A percentile compares a stretch with the other conserved stretches of the same genome.
These are phyloP conservation scores for Microsporum canis DNA, from an alignment of 2,329 filamentous ascomycete genomes.

Conservation along the genomic window DNA sequence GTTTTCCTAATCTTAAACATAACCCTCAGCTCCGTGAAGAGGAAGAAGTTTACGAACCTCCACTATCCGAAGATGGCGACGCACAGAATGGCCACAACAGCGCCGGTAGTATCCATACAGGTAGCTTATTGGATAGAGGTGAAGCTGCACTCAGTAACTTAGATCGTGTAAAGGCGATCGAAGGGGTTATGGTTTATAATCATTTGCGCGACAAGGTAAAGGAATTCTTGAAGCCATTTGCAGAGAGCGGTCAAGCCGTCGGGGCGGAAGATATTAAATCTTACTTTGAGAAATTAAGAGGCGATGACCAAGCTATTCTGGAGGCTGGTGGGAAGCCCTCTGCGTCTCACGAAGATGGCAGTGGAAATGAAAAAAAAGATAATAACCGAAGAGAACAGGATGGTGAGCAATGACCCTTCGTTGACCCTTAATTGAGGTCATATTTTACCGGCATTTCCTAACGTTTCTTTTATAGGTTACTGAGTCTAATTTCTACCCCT, in stretches of 20 bases:
- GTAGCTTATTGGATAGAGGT: slow-evolving; percentile 77
- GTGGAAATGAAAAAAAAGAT: slow-evolving; percentile 20
- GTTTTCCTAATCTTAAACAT: slow-evolving; percentile 59
- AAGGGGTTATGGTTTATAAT: slow-evolving; percentile 97
- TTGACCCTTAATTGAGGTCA: neutral
- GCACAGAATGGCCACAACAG: slow-evolving; percentile 40
- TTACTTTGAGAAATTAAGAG: slow-evolving; percentile 88
- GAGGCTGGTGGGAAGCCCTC: slow-evolving; percentile 23
- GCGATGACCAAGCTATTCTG: slow-evolving; percentile 57
- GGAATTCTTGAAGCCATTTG: slow-evolving; percentile 85
- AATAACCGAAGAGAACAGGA: slow-evolving; percentile 35
- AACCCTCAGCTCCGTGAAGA: slow-evolving; percentile 82
- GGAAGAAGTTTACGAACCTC: slow-evolving; percentile 88
- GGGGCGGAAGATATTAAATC: slow-evolving; percentile 91
- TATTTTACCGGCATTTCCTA: neutral
- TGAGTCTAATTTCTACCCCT: neutral
- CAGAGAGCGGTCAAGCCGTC: slow-evolving; percentile 77
- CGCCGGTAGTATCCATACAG: slow-evolving; percentile 54
- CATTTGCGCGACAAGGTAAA: slow-evolving; percentile 93
- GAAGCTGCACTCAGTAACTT: slow-evolving; percentile 86
- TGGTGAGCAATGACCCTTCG: slow-evolving; percentile 5
- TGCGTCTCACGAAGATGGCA: slow-evolving; percentile 28
- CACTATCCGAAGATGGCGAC: slow-evolving; percentile 57
- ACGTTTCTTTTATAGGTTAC: neutral
- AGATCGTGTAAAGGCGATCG: slow-evolving; percentile 83